Conservation (phyloP, 2,329 filamentous ascomycete genomes). For the Fusarium sp. region DNA sequence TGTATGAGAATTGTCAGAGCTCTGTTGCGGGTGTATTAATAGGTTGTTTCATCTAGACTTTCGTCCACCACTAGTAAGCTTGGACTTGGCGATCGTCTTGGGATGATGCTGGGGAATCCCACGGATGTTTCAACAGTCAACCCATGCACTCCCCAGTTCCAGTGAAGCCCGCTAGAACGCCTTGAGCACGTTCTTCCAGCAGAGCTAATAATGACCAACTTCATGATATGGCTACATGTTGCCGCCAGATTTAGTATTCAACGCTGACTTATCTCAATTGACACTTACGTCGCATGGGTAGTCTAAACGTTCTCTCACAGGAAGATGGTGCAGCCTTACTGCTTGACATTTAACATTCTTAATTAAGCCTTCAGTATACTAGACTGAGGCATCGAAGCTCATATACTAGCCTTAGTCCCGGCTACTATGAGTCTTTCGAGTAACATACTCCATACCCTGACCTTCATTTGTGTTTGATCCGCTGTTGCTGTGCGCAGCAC, state of each 20-base stretch:
- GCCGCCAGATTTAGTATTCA: neutral
- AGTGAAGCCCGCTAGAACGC: neutral
- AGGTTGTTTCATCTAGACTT: conserved; percentile 4
- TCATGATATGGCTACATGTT: neutral
- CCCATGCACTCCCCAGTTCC: neutral
- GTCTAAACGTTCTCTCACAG: neutral
- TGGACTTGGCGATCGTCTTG: neutral
- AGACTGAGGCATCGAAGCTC: neutral
- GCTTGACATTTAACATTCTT: neutral
- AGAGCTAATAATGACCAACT: neutral
- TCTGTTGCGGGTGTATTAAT: conserved; percentile 3
- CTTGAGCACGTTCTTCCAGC: neutral
- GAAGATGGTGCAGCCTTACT: neutral
- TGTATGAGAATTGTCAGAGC: neutral
- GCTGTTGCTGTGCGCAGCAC: neutral
- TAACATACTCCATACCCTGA: neutral
- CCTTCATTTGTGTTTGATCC: neutral
- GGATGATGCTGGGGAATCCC: neutral
- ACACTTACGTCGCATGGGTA: neutral
- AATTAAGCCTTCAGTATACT: neutral
- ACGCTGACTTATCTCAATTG: neutral
- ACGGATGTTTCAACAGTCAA: neutral
- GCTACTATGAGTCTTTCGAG: neutral
- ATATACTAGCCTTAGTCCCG: neutral
- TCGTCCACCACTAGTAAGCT: neutral